Evolutionary conservation across 2,329 filamentous ascomycete species (phyloP), one percentile per base, ranked within the genome.

Genomic region (Didymella lethalis): DNA sequence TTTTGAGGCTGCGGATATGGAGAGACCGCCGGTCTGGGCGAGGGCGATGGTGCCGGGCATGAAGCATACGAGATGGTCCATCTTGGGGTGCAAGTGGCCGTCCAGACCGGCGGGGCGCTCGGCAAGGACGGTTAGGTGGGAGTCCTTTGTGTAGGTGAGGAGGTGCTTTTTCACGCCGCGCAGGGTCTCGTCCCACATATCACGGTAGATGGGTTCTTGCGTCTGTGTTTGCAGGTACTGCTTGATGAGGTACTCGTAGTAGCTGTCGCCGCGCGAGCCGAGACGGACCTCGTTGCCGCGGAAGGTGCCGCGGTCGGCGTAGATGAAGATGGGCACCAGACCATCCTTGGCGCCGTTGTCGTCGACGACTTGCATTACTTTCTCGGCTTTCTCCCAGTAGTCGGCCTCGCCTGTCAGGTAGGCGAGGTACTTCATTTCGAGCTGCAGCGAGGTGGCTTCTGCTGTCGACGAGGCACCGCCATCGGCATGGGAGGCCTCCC

Each of bases 31-130:
- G 0, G 95, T 99, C 0, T 88, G 92, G 0, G 86, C 93, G 1
- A 99, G 84, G 0, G 94, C 94, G 69, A 99, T 97, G 3, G 94
- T 97, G 8, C 95, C 95, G 0, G 94, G 93, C 86, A 97, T 90
- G 83, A 99, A 99, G 80, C 95, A 99, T 36, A 97, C 94, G 5
- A 98, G 84, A 73, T 99, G 95, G 73, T 99, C 95, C 93, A 99
- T 98, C 79, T 99, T 99, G 25, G 93, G 90, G 14, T 86, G 88
- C 23, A 98, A 77, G 0, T 81, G 69, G 5, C 83, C 82, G 26
- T 83, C 74, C 8, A 99, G 79, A 3, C 95, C 95, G 47, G 83
- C 82, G 0, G 91, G 93, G 10, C 92, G 86, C 79, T 99, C 95
- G 34, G 88, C 95, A 16, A 99, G 86, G 51, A 98, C 88, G n/a